Evolutionary conservation across 768 basidiomycete species (phyloP).

Genomic region (Calocera viscosa): DNA sequence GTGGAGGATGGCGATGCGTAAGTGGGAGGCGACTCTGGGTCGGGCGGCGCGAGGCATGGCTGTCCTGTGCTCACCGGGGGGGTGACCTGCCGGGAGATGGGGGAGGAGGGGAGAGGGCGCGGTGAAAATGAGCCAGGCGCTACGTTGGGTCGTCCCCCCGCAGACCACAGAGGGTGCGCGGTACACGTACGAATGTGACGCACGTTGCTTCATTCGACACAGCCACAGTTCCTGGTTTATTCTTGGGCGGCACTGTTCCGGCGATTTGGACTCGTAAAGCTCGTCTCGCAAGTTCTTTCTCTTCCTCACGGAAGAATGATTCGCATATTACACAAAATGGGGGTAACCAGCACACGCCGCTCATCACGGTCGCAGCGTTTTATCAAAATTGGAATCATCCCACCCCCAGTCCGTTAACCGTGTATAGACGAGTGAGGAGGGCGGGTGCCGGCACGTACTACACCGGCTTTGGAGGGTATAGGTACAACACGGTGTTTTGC

Average conservation of each 20-base stretch:
- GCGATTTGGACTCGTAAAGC: too few relatives aligned
- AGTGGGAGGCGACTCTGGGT: constrained; percentile 16
- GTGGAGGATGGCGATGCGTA: constrained; percentile 70
- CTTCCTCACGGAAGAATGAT: too few relatives aligned
- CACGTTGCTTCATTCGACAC: not conserved
- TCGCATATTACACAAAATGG: too few relatives aligned
- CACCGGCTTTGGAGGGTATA: not conserved
- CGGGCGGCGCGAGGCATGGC: not conserved
- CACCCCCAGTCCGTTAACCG: not conserved
- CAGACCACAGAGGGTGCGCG: not conserved
- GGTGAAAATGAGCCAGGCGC: not conserved
- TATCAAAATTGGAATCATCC: not conserved
- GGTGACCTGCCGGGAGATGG: not conserved
- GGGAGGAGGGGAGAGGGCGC: not conserved
- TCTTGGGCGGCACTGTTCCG: too few relatives aligned
- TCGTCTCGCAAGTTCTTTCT: too few relatives aligned
- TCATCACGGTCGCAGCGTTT: constrained; percentile 3
- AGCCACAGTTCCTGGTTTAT: not conserved
- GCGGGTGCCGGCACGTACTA: not conserved
- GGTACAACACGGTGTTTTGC: too few relatives aligned
- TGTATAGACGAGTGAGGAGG: not conserved
- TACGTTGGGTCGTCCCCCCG: not conserved
- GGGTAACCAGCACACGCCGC: not conserved
- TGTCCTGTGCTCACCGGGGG: not conserved
- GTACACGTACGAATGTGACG: too few relatives aligned